Conservation (phyloP, 31 red algal genomes). For the Pterothamnion heteromorphum region DNA sequence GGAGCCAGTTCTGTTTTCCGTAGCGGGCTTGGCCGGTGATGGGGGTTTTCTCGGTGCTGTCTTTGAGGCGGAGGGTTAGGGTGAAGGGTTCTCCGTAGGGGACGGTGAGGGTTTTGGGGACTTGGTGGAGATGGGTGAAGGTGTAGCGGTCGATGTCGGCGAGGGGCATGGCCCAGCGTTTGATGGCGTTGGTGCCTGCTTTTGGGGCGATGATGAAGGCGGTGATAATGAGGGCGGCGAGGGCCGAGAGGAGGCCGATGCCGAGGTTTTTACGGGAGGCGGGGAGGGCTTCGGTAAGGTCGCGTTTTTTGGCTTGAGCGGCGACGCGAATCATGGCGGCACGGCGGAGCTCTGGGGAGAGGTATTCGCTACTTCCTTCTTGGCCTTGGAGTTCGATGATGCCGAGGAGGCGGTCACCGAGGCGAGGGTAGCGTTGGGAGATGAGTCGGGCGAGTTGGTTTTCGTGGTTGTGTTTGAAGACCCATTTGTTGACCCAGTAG, state of each 20-base stretch:
- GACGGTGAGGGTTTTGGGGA: neutral
- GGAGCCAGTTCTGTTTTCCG: neutral
- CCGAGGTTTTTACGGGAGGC: neutral
- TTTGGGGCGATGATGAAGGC: neutral
- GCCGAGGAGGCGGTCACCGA: neutral
- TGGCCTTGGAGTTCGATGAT: neutral
- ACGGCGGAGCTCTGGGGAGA: neutral
- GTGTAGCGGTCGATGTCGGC: neutral
- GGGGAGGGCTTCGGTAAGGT: neutral
- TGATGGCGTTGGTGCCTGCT: neutral
- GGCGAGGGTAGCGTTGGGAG: neutral
- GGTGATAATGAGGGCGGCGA: neutral
- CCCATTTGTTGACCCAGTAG: neutral
- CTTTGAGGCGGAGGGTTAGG: neutral
- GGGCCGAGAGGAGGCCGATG: neutral
- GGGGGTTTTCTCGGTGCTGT: neutral
- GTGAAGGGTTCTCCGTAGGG: neutral
- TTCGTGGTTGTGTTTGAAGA: neutral
- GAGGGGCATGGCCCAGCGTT: neutral
- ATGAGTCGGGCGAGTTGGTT: neutral
- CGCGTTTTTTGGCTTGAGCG: neutral
- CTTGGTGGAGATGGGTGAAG: neutral
- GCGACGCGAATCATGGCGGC: neutral
- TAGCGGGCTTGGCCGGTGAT: neutral
- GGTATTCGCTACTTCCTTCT: neutral